Evolutionary conservation across 495 filamentous ascomycete species (phyloP).

Genomic region (Trichocladium uniseriatum): DNA sequence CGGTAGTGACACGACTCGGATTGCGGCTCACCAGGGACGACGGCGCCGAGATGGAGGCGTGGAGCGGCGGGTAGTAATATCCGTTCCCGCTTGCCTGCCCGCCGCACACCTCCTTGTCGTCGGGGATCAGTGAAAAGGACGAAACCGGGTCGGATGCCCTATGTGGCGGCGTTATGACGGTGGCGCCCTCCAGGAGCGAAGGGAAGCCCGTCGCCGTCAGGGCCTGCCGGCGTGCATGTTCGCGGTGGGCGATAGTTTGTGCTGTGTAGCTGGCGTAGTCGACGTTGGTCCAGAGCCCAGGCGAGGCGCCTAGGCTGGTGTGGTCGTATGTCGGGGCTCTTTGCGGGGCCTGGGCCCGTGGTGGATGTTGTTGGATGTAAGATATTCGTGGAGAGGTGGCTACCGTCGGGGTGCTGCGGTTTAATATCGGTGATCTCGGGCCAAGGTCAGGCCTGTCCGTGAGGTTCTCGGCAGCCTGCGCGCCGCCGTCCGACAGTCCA

Average conservation of each 20-base stretch:
- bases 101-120: slow-evolving; percentile 13
- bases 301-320: background rate
- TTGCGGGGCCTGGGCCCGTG: background rate
- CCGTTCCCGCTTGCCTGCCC: background rate
- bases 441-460: slow-evolving; percentile 18
- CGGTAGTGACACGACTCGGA: background rate
- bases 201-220: slow-evolving; percentile 8
- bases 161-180: slow-evolving; percentile 4
- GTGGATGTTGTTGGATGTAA: background rate
- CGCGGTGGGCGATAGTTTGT: slow-evolving; percentile 15
- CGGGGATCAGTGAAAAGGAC: background rate
- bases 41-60: background rate
- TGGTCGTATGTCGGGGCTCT: background rate
- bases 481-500: slow-evolving; percentile 26
- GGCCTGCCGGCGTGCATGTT: slow-evolving; percentile 4
- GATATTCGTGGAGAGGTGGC: background rate
- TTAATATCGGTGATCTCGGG: background rate
- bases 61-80: background rate
- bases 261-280: slow-evolving; percentile 23
- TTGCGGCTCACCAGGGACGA: background rate
- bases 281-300: slow-evolving; percentile 11
- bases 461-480: slow-evolving; percentile 25
- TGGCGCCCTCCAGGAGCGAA: slow-evolving; percentile 22
- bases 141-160: slow-evolving; percentile 2
- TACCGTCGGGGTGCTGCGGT: background rate